A percentile compares a stretch with the other conserved stretches of the same genome.
Evolutionary conservation across 345 rosid genomes (phyloP).

Genomic region (Rhodamnia argentea): DNA sequence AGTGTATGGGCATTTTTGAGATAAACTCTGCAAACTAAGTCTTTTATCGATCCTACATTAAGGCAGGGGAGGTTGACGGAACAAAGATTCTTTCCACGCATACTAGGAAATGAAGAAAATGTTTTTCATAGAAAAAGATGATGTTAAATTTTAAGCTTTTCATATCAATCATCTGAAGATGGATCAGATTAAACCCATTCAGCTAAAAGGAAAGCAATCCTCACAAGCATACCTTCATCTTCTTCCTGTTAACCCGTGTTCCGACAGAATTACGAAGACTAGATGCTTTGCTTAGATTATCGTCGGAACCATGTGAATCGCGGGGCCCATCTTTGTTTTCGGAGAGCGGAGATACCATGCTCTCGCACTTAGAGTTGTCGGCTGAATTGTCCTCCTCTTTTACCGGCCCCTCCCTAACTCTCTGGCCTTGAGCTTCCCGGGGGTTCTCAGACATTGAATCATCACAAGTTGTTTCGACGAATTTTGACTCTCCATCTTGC

Average conservation of each 20-base stretch:
- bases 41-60: background rate
- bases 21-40: background rate
- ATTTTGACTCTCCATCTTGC: slow-evolving; percentile 76
- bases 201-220: background rate
- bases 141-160: background rate
- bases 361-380: slow-evolving; percentile 21
- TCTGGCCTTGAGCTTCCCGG: slow-evolving; percentile 9
- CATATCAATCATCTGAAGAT: background rate
- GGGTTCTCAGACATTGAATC: slow-evolving; percentile 23
- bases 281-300: slow-evolving; percentile 23
- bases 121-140: background rate
- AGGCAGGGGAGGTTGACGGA: background rate
- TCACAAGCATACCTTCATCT: slow-evolving; percentile 33
- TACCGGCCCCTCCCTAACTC: slow-evolving; percentile 10
- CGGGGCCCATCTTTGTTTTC: slow-evolving; percentile 18
- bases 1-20: background rate
- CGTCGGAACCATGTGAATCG: slow-evolving; percentile 5
- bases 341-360: background rate
- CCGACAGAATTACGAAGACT: slow-evolving; percentile 21
- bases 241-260: slow-evolving; percentile 49
- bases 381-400: slow-evolving; percentile 40
- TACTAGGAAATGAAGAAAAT: background rate
- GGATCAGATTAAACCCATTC: background rate
- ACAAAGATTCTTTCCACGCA: background rate
- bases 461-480: slow-evolving; percentile 64